Evolutionary conservation across 352 stramenopile species (phyloP).

Genomic region (Globisporangium recalcitrans): DNA sequence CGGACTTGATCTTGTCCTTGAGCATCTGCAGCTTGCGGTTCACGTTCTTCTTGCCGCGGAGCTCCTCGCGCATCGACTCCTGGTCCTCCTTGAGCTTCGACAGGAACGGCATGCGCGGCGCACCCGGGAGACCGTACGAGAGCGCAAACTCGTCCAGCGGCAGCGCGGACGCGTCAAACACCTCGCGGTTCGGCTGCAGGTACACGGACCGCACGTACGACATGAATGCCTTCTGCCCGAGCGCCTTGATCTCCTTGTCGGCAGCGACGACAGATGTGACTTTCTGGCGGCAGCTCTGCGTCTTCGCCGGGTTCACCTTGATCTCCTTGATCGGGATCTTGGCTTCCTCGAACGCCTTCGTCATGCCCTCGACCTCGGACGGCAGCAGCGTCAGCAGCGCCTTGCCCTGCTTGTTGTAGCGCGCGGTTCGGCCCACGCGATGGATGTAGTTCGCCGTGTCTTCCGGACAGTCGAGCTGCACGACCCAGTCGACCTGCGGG

Average conservation of each 20-base stretch:
- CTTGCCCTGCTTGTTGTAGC: constrained; percentile 94
- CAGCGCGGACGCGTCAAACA: constrained; percentile 91
- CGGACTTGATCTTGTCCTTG: constrained; percentile 97
- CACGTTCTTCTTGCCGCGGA: constrained; percentile 94
- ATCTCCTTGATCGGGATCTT: constrained; percentile 96
- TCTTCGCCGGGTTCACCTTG: constrained; percentile 96
- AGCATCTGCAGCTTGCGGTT: constrained; percentile 96
- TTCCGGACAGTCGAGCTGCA: constrained; percentile 96
- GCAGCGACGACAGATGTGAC: constrained; percentile 90
- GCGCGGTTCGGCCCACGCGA: constrained; percentile 93
- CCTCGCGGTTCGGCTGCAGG: constrained; percentile 93
- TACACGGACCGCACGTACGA: constrained; percentile 96
- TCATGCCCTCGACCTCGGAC: constrained; percentile 88
- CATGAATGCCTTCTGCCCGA: constrained; percentile 98
- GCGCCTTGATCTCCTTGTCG: constrained; percentile 91
- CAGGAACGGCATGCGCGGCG: constrained; percentile 92
- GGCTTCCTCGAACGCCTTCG: constrained; percentile 76
- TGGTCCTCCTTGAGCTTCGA: constrained; percentile 72
- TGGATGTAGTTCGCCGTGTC: constrained; percentile 99
- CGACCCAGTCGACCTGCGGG: constrained; percentile 98
- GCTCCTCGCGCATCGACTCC: constrained; percentile 80
- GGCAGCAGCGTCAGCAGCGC: constrained; percentile 90
- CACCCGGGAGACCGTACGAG: constrained; percentile 92
- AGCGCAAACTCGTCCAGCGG: constrained; percentile 90
- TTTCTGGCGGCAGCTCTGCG: constrained; percentile 89